phyloP scores from a whole-genome alignment of 257 asterid genomes.

The Ballota nigra region DNA sequence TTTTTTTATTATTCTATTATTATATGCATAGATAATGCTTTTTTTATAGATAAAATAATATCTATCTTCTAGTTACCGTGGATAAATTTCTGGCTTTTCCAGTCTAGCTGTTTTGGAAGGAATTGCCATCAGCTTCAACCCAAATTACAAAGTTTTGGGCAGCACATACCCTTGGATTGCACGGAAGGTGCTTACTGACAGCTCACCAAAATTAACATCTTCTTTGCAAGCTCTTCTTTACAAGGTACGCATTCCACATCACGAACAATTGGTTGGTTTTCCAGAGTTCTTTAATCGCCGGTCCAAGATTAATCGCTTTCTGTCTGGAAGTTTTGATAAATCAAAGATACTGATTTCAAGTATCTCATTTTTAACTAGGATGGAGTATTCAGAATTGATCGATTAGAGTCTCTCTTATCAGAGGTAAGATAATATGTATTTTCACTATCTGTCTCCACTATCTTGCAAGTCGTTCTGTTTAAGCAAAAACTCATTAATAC shows the following conservation, averaged over 20 bases:
- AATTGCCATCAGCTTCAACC: constrained; percentile 74
- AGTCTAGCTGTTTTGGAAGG: constrained; percentile 98
- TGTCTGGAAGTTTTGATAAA: constrained; percentile 12
- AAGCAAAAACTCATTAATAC: neutral
- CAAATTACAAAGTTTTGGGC: constrained; percentile 90
- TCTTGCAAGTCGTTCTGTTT: constrained; percentile 20
- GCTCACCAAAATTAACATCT: constrained; percentile 77
- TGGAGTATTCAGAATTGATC: constrained; percentile 91
- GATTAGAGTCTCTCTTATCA: constrained; percentile 83
- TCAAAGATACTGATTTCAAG: constrained; percentile 34
- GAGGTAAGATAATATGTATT: constrained; percentile 60
- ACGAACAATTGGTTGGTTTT: constrained; percentile 13
- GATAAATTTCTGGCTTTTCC: constrained; percentile 33
- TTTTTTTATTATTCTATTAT: neutral
- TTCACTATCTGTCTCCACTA: neutral
- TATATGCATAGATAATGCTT: neutral
- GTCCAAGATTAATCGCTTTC: constrained; percentile 3
- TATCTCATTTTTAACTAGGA: constrained; percentile 47
- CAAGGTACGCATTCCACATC: constrained; percentile 41
- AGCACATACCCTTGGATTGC: constrained; percentile 99
- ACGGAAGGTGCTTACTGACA: constrained; percentile 83
- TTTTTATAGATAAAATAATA: neutral
- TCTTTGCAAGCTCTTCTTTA: constrained; percentile 81
- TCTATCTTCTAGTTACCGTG: constrained; percentile 17
- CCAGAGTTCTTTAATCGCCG: constrained; percentile 7